Base-by-base conservation (phyloP, 2,329 filamentous ascomycete species). In the Blastomyces parvus region DNA sequence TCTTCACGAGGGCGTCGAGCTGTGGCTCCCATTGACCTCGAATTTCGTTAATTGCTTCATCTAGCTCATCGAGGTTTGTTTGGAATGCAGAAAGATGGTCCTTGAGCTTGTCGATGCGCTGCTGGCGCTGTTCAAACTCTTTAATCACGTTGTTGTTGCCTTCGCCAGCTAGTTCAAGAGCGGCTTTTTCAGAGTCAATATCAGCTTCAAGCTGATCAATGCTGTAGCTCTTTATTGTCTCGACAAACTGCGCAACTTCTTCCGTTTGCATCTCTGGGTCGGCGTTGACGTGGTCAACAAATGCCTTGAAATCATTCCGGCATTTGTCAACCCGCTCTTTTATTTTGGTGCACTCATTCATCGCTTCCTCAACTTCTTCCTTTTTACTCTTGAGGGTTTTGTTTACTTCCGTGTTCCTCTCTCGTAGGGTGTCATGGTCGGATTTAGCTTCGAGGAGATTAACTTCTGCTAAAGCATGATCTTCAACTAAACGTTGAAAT, bases 21-120 rank as follows among this genome's bases (percentile, higher is more conserved):
- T 83, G 79, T 0, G 91, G 91, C 75, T 97, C 94, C 90, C 91
- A 99, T 66, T 84, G 80, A 19, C 79, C 79, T 69, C 88, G 87
- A 62, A 96, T 77, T 46, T 85, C 81, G 0, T 79, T 75, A 65
- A 96, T 93, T 57, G 83, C 80, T 14, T 73, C 71, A 19, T 80
- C 79, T 19, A 88, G 76, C 2, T 80, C 76, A 2, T 81, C 81
- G 11, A 94, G 78, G 61, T 83, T 81, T 5, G 73, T 73, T 38
- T 82, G 80, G 52, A 84, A 79, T 2, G 80, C 77, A 8, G 83
- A 80, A 27, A 88, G 77, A 71, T 87, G 86, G 19, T 76, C 76
- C 65, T 81, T 81, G n/a, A 90, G 77, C 63, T 80, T 82, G 57
- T 86, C 81, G 62, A 99, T 95, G 64, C 88, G 83, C 60, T 80